phyloP scores from a whole-genome alignment of 225 moss, liverwort and hornwort species.

The Asterella californica region DNA sequence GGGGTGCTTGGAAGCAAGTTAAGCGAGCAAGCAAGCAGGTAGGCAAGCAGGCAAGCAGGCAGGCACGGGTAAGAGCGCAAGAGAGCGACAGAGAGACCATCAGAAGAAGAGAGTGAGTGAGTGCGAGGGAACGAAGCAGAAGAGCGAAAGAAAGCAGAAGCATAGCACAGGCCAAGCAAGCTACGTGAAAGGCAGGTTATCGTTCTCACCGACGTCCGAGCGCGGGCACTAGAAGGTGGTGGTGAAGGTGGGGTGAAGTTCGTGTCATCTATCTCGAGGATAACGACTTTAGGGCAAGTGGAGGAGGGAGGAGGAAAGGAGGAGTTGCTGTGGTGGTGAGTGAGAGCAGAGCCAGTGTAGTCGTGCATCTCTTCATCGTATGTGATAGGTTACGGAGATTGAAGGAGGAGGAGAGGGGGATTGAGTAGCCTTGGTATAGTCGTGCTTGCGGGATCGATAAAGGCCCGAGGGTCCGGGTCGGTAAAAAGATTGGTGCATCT shows the following conservation, averaged over 20 bases:
- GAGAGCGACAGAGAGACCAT: conserved; percentile 5
- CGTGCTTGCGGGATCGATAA: conserved; percentile 12
- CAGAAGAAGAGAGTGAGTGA: conserved; percentile 16
- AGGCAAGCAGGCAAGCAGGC: conserved; percentile 16
- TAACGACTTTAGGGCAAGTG: conserved; percentile 38
- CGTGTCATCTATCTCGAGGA: conserved; percentile 16
- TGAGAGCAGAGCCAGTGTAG: conserved; percentile 10
- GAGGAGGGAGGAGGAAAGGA: conserved; percentile 7
- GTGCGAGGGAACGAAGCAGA: neutral
- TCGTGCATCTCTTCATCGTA: conserved; percentile 14
- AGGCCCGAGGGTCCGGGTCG: conserved; percentile 21
- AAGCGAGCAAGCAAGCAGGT: conserved; percentile 12
- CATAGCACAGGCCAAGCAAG: neutral
- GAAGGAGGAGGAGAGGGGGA: conserved; percentile 10
- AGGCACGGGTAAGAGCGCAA: conserved; percentile 14
- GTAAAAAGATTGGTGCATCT: conserved; percentile 25
- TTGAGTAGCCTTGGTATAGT: conserved; percentile 10
- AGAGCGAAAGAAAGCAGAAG: neutral
- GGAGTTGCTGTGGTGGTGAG: conserved; percentile 16
- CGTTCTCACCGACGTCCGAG: conserved; percentile 10
- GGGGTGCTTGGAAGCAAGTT: conserved; percentile 9
- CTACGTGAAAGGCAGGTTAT: conserved; percentile 18
- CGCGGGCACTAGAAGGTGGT: neutral
- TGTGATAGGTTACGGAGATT: conserved; percentile 21
- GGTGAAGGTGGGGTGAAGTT: conserved; percentile 17